Conservation (phyloP, 2,329 filamentous ascomycete genomes). For the Cadophora malorum region DNA sequence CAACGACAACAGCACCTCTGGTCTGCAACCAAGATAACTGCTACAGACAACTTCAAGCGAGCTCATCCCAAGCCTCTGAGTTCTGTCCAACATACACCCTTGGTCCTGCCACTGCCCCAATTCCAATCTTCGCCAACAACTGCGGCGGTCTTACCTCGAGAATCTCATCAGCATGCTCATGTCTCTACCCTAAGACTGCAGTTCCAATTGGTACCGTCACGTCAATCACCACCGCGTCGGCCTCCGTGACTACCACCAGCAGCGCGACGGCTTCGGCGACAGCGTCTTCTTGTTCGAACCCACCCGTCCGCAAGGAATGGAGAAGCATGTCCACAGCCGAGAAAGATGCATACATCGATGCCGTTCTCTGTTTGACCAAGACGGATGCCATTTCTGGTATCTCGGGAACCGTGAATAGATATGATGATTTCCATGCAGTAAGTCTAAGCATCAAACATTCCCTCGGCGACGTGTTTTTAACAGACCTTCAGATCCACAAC, state of each 20-base stretch:
- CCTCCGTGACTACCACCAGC: background rate
- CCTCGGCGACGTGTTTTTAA: background rate
- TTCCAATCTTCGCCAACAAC: background rate
- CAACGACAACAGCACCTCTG: background rate
- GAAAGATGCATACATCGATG: slow-evolving; percentile 21
- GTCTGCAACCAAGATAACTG: background rate
- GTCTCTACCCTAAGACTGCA: background rate
- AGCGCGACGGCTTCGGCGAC: background rate
- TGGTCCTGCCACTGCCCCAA: background rate
- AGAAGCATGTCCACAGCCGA: background rate
- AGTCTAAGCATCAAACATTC: background rate
- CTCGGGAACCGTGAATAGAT: slow-evolving; percentile 9
- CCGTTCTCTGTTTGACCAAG: slow-evolving; percentile 19
- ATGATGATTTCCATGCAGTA: slow-evolving; percentile 21
- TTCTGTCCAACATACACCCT: background rate
- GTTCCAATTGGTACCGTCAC: background rate
- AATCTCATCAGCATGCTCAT: background rate
- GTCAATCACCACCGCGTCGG: background rate
- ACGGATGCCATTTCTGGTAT: slow-evolving; percentile 7
- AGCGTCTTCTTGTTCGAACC: background rate
- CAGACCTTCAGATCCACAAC: background rate
- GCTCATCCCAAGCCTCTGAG: background rate
- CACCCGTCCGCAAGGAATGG: slow-evolving; percentile 18
- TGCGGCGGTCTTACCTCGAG: background rate
- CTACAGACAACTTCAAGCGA: background rate